These are phyloP conservation scores for Madurella fahalii DNA, from an alignment of 2,329 filamentous ascomycete species.

Conservation along the genomic window DNA sequence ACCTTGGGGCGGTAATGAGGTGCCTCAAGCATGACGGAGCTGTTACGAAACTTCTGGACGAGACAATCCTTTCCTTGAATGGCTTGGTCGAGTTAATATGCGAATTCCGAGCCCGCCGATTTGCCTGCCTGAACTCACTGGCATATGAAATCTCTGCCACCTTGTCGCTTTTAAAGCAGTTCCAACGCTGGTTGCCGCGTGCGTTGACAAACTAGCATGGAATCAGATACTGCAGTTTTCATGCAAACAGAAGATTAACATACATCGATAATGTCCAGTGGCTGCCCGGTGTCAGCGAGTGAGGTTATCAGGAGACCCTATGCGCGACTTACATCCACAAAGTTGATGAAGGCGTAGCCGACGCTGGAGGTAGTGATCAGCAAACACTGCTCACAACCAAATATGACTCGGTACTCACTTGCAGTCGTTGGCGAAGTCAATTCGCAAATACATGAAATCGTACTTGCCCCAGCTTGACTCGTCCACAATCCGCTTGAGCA, in stretches of 20 bases:
- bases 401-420: constrained; percentile 53
- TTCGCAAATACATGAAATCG: constrained; percentile 92
- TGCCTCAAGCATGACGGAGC: constrained; percentile 87
- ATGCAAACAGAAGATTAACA: constrained; percentile 29
- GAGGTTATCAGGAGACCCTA: background rate
- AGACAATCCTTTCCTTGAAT: constrained; percentile 91
- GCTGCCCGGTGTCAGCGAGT: constrained; percentile 46
- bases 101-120: background rate
- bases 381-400: background rate
- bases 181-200: constrained; percentile 70
- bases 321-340: constrained; percentile 61
- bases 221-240: constrained; percentile 26
- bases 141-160: constrained; percentile 90
- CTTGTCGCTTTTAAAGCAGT: constrained; percentile 78
- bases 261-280: constrained; percentile 69
- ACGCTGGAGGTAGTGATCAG: constrained; percentile 56
- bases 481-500: constrained; percentile 77
- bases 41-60: constrained; percentile 94
- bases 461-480: constrained; percentile 75
- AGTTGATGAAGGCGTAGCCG: constrained; percentile 97
- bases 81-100: constrained; percentile 45
- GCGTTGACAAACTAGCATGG: constrained; percentile 61
- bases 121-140: constrained; percentile 52
- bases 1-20: constrained; percentile 81
- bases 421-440: constrained; percentile 80